phyloP scores from a whole-genome alignment of 805 yeast genomes.

The Saccharomycopsis guyanensis region DNA sequence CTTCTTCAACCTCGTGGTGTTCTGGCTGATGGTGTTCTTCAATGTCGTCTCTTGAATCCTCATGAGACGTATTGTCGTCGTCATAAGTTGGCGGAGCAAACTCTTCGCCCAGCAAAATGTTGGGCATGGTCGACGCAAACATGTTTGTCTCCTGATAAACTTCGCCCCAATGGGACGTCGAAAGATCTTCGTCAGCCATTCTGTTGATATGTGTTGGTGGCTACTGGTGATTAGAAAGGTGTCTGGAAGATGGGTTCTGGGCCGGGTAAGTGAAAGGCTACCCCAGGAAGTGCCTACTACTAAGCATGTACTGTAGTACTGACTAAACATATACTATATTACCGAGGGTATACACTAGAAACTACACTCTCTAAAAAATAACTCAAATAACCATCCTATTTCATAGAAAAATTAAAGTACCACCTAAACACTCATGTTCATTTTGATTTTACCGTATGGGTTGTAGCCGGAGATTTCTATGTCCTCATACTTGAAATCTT shows the following conservation, averaged over 20 bases:
- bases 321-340: no score
- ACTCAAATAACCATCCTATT: no score
- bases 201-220: not conserved
- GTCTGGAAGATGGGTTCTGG: not conserved
- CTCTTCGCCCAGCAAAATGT: conserved; percentile 26
- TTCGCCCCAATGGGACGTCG: conserved; percentile 59
- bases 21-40: conserved; percentile 21
- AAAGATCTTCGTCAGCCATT: conserved; percentile 43
- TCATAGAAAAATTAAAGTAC: no score
- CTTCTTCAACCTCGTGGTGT: conserved; percentile 7
- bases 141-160: conserved; percentile 26
- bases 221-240: not conserved
- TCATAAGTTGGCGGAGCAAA: conserved; percentile 20
- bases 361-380: no score
- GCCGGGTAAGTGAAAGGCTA: not conserved
- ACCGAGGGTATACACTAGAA: no score
- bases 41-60: conserved; percentile 18
- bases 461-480: conserved; percentile 73
- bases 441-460: conserved; percentile 77
- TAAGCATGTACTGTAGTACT: no score
- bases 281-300: no score
- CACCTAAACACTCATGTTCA: conserved; percentile 97
- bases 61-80: no score
- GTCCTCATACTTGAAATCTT: conserved; percentile 84
- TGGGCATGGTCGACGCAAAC: conserved; percentile 16